phyloP scores from a whole-genome alignment of 371 early-diverging fungal genomes.

The Mucor saturninus region DNA sequence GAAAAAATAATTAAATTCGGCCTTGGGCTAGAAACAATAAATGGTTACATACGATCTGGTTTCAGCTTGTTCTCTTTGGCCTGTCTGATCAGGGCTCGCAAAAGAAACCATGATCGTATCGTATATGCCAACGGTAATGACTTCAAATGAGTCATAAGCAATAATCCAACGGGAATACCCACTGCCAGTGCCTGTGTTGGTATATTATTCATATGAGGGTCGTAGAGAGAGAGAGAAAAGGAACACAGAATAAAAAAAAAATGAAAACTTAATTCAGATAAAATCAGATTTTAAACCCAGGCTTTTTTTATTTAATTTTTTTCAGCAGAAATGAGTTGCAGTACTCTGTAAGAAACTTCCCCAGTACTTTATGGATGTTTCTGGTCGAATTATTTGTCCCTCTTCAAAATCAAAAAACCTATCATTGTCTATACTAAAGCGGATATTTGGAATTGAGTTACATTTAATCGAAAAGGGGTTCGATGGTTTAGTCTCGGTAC shows the following conservation, averaged over 20 bases:
- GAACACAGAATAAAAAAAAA: background rate
- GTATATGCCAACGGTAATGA: slow-evolving; percentile 43
- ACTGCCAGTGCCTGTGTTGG: slow-evolving; percentile 10
- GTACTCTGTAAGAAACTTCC: too few species aligned
- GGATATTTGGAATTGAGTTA: too few species aligned
- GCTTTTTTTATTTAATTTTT: too few species aligned
- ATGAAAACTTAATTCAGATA: too few species aligned
- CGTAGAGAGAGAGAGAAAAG: background rate
- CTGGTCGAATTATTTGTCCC: too few species aligned
- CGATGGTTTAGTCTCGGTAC: too few species aligned
- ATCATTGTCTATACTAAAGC: too few species aligned
- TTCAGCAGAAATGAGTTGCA: too few species aligned
- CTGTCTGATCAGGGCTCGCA: slow-evolving; percentile 31
- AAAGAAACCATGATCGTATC: slow-evolving; percentile 41
- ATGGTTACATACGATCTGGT: slow-evolving; percentile 41
- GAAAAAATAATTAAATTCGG: background rate
- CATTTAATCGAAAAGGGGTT: too few species aligned
- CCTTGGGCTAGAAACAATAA: background rate
- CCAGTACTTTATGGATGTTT: too few species aligned
- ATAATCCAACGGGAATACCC: slow-evolving; percentile 21
- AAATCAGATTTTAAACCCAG: too few species aligned
- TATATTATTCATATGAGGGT: slow-evolving; percentile 3
- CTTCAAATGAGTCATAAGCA: slow-evolving; percentile 32
- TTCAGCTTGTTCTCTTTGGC: slow-evolving; percentile 29
- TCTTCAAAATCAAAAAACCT: too few species aligned